These are phyloP conservation scores for Craterostigma plantagineum DNA, from an alignment of 257 asterid genomes.

Conservation along the genomic window DNA sequence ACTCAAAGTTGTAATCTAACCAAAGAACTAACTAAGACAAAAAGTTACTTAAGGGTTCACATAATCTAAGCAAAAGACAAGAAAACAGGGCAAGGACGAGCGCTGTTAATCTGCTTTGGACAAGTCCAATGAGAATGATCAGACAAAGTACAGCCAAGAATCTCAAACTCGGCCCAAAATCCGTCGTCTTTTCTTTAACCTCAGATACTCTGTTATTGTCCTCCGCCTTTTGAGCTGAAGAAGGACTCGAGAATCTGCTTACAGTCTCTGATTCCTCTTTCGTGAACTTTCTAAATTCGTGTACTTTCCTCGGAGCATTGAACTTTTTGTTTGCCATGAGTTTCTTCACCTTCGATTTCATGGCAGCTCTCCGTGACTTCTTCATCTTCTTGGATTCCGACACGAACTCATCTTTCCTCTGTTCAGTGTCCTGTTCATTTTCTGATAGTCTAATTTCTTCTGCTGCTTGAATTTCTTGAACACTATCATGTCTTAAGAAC, in stretches of 20 bases:
- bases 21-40: too few species aligned
- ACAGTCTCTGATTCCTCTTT: neutral
- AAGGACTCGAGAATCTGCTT: neutral
- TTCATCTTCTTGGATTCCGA: slow-evolving; percentile 15
- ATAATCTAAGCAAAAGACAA: slow-evolving; percentile 31
- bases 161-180: slow-evolving; percentile 11
- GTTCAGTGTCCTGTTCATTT: slow-evolving; percentile 2
- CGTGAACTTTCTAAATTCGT: slow-evolving; percentile 3
- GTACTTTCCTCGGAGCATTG: slow-evolving; percentile 13
- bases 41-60: slow-evolving; percentile 7
- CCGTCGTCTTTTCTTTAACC: slow-evolving; percentile 7
- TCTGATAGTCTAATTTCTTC: slow-evolving; percentile 12
- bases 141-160: slow-evolving; percentile 15
- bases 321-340: slow-evolving; percentile 25
- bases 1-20: too few species aligned
- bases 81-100: slow-evolving; percentile 31
- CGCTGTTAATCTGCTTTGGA: slow-evolving; percentile 37
- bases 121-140: slow-evolving; percentile 48
- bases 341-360: slow-evolving; percentile 40
- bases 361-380: slow-evolving; percentile 25
- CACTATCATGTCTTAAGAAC: slow-evolving; percentile 2
- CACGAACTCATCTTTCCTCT: slow-evolving; percentile 12
- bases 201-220: neutral
- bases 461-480: slow-evolving; percentile 7
- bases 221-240: too few species aligned